Conservation (phyloP, 306 rosid genomes). For the Begonia fuchsioides region DNA sequence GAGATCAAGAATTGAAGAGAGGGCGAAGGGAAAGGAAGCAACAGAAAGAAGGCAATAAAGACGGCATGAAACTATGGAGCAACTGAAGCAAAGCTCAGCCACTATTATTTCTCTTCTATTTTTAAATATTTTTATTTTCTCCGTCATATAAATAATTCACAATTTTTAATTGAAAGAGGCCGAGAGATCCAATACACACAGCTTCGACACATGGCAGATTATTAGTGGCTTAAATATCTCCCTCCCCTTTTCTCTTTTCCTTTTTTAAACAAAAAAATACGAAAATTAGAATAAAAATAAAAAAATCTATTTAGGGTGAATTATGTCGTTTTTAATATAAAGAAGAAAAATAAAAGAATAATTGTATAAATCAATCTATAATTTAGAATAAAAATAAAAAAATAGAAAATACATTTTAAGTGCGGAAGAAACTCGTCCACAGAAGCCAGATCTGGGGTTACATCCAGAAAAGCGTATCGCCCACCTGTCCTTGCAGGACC, state of each 20-base stretch:
- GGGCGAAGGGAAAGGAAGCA: background rate
- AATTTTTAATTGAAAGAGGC: slow-evolving; percentile 33
- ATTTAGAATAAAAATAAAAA: no score
- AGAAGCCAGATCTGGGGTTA: no score
- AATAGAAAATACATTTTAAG: no score
- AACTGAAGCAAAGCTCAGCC: slow-evolving; percentile 73
- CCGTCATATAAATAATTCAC: background rate
- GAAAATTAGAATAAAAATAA: no score
- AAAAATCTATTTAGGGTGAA: no score
- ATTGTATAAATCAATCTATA: no score
- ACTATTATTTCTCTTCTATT: slow-evolving; percentile 52
- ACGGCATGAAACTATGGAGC: slow-evolving; percentile 8
- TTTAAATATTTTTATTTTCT: slow-evolving; percentile 7
- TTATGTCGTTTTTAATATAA: no score
- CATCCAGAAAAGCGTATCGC: slow-evolving; percentile 41
- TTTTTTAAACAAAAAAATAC: no score
- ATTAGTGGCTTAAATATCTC: slow-evolving; percentile 20
- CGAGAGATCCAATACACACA: background rate
- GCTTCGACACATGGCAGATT: slow-evolving; percentile 30
- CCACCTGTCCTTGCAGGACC: slow-evolving; percentile 49
- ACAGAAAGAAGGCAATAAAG: no score
- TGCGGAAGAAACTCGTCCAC: slow-evolving; percentile 29
- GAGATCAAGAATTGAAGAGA: background rate
- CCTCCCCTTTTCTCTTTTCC: slow-evolving; percentile 19
- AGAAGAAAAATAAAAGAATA: no score